Base-by-base conservation (phyloP, 768 basidiomycete species). In the Russula sp. region DNA sequence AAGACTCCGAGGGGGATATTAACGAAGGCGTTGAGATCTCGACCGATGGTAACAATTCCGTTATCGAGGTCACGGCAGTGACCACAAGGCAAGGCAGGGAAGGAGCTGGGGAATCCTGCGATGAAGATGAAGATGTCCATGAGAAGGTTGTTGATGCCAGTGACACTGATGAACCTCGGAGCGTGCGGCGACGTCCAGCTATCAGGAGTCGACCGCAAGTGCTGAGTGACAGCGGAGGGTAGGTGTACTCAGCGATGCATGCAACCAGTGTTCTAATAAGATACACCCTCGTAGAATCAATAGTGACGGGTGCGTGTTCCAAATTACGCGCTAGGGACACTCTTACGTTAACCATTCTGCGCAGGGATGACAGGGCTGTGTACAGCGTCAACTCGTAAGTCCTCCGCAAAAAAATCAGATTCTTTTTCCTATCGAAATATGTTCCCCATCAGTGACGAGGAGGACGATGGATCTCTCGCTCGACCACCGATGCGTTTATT, bases 1-100 rank as follows among this genome's bases (percentile, higher is more conserved):
- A 75, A 18, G 73, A 68, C 37, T 58, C 39, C 27, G 65, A 56
- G 3, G 44, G 40, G 7, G 20, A 58, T 9, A 13, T 35, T 14
- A 40, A 22, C 53, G 65, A 61, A 42, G 54, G 42, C 2, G 55
- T 67, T 39, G 64, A 57, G 40, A 44, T 58, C n/a, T 61, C 56
- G 20, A 61, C 63, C 7, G 59, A 61, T n/a, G 52, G 53, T 16
- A 42, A 39, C 40, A 20, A 58, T 40, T 35, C 55, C 34, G 49
- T 56, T 16, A 6, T 44, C 42, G 48, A 55, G 11, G 40, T 11
- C 22, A 55, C 52, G 39, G 34, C 35, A 18, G 14, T 52, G 44
- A 44, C 54, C 16, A 32, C 34, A 27, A 50, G 20, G 32, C 62
- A 18, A 42, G 37, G 18, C 31, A 22, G 57, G 40, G 58, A 42